Conservation (phyloP, 441 rosid species). For the Mallotus repandus region DNA sequence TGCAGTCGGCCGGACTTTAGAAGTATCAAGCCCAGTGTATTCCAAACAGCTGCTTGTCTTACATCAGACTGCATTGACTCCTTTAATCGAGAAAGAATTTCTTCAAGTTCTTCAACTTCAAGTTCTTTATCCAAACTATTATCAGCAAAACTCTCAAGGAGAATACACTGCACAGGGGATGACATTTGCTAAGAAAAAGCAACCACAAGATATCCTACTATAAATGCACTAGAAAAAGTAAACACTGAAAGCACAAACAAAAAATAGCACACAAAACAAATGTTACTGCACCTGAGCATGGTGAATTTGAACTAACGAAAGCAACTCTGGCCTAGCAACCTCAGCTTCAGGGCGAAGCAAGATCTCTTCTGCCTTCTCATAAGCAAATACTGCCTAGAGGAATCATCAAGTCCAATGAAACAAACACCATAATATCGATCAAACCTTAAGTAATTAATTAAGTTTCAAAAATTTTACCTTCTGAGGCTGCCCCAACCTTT, state of each 20-base stretch:
- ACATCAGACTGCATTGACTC: slow-evolving; percentile 69
- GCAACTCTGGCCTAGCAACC: slow-evolving; percentile 86
- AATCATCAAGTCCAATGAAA: slow-evolving; percentile 9
- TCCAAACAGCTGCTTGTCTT: slow-evolving; percentile 85
- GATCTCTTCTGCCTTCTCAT: slow-evolving; percentile 91
- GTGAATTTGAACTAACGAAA: slow-evolving; percentile 85
- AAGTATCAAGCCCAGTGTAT: slow-evolving; percentile 77
- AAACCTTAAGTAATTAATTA: background rate
- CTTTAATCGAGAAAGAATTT: slow-evolving; percentile 65
- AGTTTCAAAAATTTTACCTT: slow-evolving; percentile 50
- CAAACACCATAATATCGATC: slow-evolving; percentile 3
- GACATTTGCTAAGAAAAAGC: slow-evolving; percentile 22
- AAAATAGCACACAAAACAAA: background rate
- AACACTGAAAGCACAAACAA: background rate
- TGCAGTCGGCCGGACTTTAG: slow-evolving; percentile 79
- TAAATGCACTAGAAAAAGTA: background rate
- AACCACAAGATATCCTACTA: background rate
- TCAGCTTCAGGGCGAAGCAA: slow-evolving; percentile 73
- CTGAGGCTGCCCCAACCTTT: slow-evolving; percentile 81
- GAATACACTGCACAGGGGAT: slow-evolving; percentile 57
- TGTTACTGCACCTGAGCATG: slow-evolving; percentile 76
- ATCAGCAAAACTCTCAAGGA: slow-evolving; percentile 66
- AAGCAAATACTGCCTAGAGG: slow-evolving; percentile 75
- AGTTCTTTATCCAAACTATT: slow-evolving; percentile 67
- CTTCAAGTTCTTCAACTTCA: slow-evolving; percentile 71